These are phyloP conservation scores for Euphorbia celastroides DNA, from an alignment of 441 rosid genomes.

Conservation along the genomic window DNA sequence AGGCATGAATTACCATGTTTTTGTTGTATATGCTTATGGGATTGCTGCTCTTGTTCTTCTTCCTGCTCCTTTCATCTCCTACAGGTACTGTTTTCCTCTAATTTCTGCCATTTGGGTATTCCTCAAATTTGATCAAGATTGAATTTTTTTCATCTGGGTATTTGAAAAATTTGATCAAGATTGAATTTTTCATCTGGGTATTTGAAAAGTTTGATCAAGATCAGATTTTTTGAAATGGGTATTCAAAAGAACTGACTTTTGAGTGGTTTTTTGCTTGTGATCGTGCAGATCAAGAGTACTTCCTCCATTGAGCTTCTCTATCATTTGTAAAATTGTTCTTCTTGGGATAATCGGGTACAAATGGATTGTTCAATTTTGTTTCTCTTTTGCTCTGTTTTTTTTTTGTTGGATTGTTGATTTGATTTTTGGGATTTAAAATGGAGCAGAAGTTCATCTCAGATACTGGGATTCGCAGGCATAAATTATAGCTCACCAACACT, in stretches of 20 bases:
- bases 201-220: too few species aligned
- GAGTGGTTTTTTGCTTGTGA: neutral
- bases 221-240: too few species aligned
- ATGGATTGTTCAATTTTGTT: too few species aligned
- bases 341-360: too few species aligned
- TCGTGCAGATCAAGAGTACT: slow-evolving; percentile 18
- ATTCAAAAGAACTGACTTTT: neutral
- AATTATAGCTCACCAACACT: slow-evolving; percentile 25
- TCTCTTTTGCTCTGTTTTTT: too few species aligned
- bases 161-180: neutral
- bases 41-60: slow-evolving; percentile 25
- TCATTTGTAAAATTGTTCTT: too few species aligned
- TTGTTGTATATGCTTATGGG: slow-evolving; percentile 24
- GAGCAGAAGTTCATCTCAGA: slow-evolving; percentile 24
- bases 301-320: too few species aligned
- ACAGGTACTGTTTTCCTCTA: slow-evolving; percentile 9
- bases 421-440: neutral
- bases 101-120: slow-evolving; percentile 4
- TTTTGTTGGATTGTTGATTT: too few species aligned
- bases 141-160: slow-evolving; percentile 1
- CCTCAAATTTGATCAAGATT: neutral
- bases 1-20: slow-evolving; percentile 25
- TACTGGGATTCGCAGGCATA: slow-evolving; percentile 23
- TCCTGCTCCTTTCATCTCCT: slow-evolving; percentile 26
- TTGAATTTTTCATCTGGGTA: neutral